phyloP scores from a whole-genome alignment of 441 rosid species.

The Gossypium gossypioides region DNA sequence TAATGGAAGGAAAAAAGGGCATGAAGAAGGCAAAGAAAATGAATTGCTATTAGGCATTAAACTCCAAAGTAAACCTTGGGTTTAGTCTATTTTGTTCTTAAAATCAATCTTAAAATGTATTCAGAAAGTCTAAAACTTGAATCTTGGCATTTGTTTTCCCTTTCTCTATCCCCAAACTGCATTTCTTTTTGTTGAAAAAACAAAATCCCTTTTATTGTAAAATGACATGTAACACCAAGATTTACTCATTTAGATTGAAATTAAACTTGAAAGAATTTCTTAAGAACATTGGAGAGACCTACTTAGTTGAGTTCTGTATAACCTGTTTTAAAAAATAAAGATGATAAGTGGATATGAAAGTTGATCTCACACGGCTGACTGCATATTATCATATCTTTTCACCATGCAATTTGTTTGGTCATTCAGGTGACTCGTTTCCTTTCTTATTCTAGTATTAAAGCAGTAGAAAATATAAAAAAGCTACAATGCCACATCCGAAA shows the following conservation, averaged over 20 bases:
- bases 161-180: not conserved
- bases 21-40: no score
- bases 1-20: not conserved
- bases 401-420: no score
- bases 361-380: no score
- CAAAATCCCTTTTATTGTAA: not conserved
- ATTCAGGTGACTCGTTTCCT: no score
- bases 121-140: not conserved
- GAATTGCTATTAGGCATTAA: not conserved
- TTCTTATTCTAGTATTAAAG: no score
- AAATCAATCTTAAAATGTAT: not conserved
- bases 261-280: not conserved
- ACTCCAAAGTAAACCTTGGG: not conserved
- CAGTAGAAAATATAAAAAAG: no score
- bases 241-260: not conserved
- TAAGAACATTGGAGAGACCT: not conserved
- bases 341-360: not conserved
- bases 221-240: not conserved
- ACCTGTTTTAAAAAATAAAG: conserved; percentile 21
- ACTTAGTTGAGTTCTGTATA: not conserved
- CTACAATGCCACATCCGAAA: no score
- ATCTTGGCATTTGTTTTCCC: not conserved
- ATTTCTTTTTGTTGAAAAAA: not conserved
- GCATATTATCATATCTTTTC: no score
- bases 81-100: not conserved